phyloP scores from a whole-genome alignment of 192 early-diverging fungal genomes.

The Podila epicladia region DNA sequence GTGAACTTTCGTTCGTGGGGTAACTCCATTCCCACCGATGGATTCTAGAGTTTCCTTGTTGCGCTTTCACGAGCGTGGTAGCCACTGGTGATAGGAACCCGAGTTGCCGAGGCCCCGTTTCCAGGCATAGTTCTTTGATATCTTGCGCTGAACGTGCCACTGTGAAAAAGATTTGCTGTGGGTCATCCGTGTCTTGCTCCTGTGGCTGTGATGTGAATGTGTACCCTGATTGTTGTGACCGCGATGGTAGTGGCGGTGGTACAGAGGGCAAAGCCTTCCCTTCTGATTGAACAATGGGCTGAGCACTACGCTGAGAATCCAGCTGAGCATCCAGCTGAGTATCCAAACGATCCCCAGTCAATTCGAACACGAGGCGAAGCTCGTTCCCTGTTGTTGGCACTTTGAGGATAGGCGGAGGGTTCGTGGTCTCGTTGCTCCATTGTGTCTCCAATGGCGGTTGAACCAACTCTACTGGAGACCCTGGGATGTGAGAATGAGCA shows the following conservation, averaged over 20 bases:
- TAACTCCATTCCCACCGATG: conserved; percentile 24
- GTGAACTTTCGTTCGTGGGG: not conserved
- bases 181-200: conserved; percentile 1
- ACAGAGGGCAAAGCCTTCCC: not conserved
- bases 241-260: not conserved
- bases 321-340: not conserved
- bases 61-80: not conserved
- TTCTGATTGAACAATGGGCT: not conserved
- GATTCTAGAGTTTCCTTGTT: not conserved
- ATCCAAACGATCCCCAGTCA: not conserved
- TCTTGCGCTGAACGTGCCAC: conserved; percentile 25
- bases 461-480: not conserved
- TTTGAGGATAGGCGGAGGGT: not conserved
- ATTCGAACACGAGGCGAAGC: not conserved
- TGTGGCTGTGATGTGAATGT: conserved; percentile 1
- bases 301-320: not conserved
- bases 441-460: not conserved
- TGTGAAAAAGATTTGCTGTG: conserved; percentile 31
- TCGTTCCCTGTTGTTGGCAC: not conserved
- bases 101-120: conserved; percentile 17
- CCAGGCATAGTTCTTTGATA: conserved; percentile 18
- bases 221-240: not conserved
- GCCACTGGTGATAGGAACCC: conserved; percentile 14
- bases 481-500: too few relatives aligned
- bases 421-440: not conserved